These are phyloP conservation scores for Diaporthe eres DNA, from an alignment of 2,329 filamentous ascomycete species.

Conservation along the genomic window DNA sequence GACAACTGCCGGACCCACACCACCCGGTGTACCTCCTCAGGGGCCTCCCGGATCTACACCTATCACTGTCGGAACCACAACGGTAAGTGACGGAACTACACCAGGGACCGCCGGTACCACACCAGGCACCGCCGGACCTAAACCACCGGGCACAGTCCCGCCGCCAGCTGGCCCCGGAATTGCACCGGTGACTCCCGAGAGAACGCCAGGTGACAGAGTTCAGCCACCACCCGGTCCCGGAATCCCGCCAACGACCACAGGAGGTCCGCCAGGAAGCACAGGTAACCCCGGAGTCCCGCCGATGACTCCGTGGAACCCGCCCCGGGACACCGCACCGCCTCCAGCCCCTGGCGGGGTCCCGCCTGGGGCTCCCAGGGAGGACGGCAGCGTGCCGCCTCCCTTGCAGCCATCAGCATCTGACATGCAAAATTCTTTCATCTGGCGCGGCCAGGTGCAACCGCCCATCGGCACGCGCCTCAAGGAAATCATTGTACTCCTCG, in stretches of 20 bases:
- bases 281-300: neutral
- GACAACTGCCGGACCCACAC: neutral
- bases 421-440: neutral
- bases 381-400: neutral
- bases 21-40: neutral
- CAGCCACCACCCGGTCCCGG: slow-evolving; percentile 25
- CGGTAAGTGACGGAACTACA: neutral
- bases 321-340: neutral
- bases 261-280: neutral
- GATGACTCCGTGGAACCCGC: neutral
- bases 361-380: neutral
- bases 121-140: neutral
- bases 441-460: slow-evolving; percentile 49
- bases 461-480: slow-evolving; percentile 50
- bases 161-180: neutral
- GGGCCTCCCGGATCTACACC: neutral
- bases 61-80: neutral
- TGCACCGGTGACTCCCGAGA: neutral
- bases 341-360: neutral
- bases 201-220: neutral
- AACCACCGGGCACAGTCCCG: neutral
- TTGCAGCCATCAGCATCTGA: neutral
- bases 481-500: slow-evolving; percentile 60
- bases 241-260: neutral
- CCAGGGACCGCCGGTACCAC: neutral